phyloP scores from a whole-genome alignment of 768 basidiomycete species.

The Termitomyces sp. region DNA sequence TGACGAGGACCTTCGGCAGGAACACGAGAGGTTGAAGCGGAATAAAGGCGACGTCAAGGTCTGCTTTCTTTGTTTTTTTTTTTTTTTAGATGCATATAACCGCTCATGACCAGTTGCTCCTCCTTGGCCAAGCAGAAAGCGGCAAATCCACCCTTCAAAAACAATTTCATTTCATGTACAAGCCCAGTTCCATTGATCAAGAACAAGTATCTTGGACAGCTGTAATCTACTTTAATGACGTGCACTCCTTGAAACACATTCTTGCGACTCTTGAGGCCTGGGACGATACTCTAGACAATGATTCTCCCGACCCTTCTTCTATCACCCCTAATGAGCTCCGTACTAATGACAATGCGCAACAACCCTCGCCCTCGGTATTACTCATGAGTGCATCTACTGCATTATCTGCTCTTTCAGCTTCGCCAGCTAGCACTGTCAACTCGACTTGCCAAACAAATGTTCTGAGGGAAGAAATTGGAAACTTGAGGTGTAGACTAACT shows the following conservation, averaged over 20 bases:
- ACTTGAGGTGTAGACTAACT: conserved; percentile 53
- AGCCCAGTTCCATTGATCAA: conserved; percentile 59
- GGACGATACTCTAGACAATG: conserved; percentile 56
- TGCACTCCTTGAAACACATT: conserved; percentile 66
- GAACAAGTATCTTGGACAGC: conserved; percentile 70
- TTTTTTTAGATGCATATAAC: conserved; percentile 25
- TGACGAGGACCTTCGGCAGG: too few relatives aligned
- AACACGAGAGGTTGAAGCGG: too few relatives aligned
- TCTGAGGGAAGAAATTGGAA: conserved; percentile 39
- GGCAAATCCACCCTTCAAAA: conserved; percentile 76
- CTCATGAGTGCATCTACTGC: too few relatives aligned
- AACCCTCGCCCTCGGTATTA: too few relatives aligned
- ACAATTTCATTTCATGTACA: conserved; percentile 79
- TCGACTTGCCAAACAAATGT: conserved; percentile 21
- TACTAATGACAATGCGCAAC: too few relatives aligned
- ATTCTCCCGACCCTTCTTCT: conserved; percentile 23
- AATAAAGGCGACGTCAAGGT: conserved; percentile 76
- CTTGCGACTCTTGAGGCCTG: conserved; percentile 55
- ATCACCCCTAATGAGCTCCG: too few relatives aligned
- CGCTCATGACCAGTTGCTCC: conserved; percentile 44
- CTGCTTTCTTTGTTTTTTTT: conserved; percentile 21
- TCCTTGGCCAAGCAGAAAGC: conserved; percentile 75
- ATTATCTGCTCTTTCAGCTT: too few relatives aligned
- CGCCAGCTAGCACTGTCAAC: conserved; percentile 19
- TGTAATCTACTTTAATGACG: conserved; percentile 72